Percentiles rank a stretch among this genome's conserved stretches.
Evolutionary conservation across 2,329 filamentous ascomycete species (phyloP).

Genomic region (Teratosphaeria viscida): DNA sequence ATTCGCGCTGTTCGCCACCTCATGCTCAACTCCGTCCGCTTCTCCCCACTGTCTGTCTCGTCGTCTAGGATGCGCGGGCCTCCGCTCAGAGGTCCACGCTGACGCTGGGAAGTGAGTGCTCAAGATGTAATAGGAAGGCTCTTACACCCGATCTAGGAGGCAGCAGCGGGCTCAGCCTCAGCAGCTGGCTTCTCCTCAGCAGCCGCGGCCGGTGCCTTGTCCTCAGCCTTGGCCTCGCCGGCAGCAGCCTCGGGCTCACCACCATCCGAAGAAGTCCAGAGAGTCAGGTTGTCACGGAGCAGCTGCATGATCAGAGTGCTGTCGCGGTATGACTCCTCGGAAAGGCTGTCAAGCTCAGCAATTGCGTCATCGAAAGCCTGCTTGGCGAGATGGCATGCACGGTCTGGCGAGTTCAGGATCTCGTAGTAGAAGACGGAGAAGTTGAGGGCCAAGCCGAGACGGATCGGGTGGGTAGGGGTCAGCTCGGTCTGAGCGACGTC

Average conservation of each 20-base stretch:
- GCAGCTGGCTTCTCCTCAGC: constrained; percentile 39
- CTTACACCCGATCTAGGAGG: constrained; percentile 10
- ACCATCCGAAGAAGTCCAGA: constrained; percentile 93
- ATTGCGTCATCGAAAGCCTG: constrained; percentile 98
- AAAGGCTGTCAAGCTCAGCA: constrained; percentile 94
- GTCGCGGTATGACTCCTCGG: constrained; percentile 97
- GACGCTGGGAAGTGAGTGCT: background rate
- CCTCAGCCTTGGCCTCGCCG: constrained; percentile 40
- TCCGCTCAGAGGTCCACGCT: background rate
- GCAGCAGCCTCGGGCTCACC: constrained; percentile 57
- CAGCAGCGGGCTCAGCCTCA: constrained; percentile 31
- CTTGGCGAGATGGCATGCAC: constrained; percentile 96
- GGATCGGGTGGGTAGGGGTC: constrained; percentile 94
- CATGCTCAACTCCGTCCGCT: background rate
- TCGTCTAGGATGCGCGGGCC: background rate
- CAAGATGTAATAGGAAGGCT: background rate
- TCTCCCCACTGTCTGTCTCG: background rate
- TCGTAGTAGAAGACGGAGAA: constrained; percentile 99
- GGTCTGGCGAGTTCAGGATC: constrained; percentile 96
- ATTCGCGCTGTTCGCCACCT: background rate
- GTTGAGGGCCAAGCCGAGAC: constrained; percentile 93
- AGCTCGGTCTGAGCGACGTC: constrained; percentile 97
- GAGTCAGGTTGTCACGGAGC: constrained; percentile 92
- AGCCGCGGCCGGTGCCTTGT: constrained; percentile 27
- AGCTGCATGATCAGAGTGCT: constrained; percentile 99